A percentile compares a stretch with the other conserved stretches of the same genome.
These are phyloP conservation scores for Fraxinus quadrangulata DNA, from an alignment of 257 asterid species.

Conservation along the genomic window DNA sequence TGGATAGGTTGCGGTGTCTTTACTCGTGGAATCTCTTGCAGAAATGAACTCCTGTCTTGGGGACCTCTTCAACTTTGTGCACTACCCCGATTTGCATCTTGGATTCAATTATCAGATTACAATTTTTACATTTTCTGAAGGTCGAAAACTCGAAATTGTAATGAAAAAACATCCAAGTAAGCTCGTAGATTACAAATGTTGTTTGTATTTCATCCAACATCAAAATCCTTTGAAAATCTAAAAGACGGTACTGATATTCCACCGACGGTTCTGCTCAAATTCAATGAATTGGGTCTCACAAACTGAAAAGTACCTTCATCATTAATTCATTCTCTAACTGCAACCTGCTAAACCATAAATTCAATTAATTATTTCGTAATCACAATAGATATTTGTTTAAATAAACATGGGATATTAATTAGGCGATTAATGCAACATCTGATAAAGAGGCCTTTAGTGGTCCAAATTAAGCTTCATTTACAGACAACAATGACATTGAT, in stretches of 20 bases:
- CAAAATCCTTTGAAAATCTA: constrained; percentile 22
- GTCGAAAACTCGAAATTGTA: too few species aligned
- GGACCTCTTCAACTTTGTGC: constrained; percentile 35
- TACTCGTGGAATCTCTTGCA: constrained; percentile 47
- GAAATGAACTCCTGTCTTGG: constrained; percentile 44
- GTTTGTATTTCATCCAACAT: background rate
- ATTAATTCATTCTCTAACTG: background rate
- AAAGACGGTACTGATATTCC: constrained; percentile 28
- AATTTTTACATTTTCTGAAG: background rate
- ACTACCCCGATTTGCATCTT: background rate
- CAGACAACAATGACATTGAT: constrained; percentile 45
- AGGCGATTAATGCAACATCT: constrained; percentile 43
- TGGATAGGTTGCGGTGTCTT: constrained; percentile 36
- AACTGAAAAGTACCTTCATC: background rate
- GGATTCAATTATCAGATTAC: background rate
- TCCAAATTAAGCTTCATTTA: constrained; percentile 41
- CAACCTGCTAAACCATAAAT: background rate
- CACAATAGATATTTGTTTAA: too few species aligned
- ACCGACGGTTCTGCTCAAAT: constrained; percentile 24
- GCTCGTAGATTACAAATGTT: background rate
- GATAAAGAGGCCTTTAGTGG: constrained; percentile 45
- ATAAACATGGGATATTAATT: constrained; percentile 16
- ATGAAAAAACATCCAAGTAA: too few species aligned
- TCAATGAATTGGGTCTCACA: background rate
- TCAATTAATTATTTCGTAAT: too few species aligned